phyloP scores from a whole-genome alignment of 148 eudicot species.

The Dysphania ambrosioides region DNA sequence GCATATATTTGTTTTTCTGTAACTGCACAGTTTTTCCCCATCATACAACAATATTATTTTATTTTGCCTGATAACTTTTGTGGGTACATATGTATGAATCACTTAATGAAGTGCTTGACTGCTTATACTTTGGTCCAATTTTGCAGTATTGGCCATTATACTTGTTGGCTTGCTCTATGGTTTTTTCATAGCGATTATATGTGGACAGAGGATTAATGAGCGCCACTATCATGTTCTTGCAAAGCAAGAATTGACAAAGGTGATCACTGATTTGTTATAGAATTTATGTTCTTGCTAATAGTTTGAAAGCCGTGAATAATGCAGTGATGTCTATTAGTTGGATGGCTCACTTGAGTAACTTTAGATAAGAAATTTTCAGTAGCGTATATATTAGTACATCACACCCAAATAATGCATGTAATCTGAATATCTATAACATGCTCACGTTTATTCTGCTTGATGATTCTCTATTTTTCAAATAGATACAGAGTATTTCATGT shows the following conservation, averaged over 20 bases:
- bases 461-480: not conserved
- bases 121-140: not conserved
- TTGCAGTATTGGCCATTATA: slow-evolving; percentile 81
- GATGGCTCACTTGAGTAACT: not conserved
- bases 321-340: not conserved
- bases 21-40: not conserved
- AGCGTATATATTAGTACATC: not conserved
- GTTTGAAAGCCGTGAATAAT: slow-evolving; percentile 5
- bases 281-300: not conserved
- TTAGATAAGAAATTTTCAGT: no score
- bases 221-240: slow-evolving; percentile 99
- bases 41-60: not conserved
- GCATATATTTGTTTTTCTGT: not conserved
- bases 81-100: not conserved
- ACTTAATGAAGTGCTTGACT: slow-evolving; percentile 5
- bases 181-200: slow-evolving; percentile 94
- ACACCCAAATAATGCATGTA: not conserved
- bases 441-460: not conserved
- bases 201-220: slow-evolving; percentile 93
- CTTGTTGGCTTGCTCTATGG: slow-evolving; percentile 98
- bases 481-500: not conserved
- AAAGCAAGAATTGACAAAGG: slow-evolving; percentile 98
- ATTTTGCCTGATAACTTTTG: not conserved
- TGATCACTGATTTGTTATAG: slow-evolving; percentile 21
- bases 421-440: not conserved